Conservation (phyloP, 768 basidiomycete genomes). For the Xerocomellus intermedius region DNA sequence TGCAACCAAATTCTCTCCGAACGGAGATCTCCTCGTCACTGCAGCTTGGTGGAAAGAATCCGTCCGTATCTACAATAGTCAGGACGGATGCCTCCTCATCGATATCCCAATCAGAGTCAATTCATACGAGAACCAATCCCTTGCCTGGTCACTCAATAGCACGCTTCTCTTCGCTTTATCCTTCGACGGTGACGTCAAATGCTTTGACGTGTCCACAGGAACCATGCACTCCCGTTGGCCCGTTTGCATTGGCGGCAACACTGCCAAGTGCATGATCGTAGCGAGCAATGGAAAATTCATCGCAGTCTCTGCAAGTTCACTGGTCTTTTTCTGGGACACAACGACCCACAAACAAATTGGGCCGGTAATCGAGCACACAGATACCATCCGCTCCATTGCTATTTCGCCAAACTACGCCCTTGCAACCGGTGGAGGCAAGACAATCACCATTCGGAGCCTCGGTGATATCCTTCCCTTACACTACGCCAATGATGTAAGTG, state of each 20-base stretch:
- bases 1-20: constrained; percentile 13
- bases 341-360: constrained; percentile 2
- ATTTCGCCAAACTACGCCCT: constrained; percentile 10
- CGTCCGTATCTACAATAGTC: constrained; percentile 10
- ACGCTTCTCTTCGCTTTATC: constrained; percentile 6
- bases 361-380: constrained; percentile 1
- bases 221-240: neutral
- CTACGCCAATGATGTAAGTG: constrained; percentile 9
- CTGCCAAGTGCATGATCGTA: constrained; percentile 4
- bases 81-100: constrained; percentile 4
- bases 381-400: constrained; percentile 2
- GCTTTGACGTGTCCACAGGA: constrained; percentile 1
- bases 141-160: constrained; percentile 7
- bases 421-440: constrained; percentile 2
- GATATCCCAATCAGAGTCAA: constrained; percentile 7
- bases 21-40: constrained; percentile 9
- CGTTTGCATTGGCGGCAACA: neutral
- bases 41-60: constrained; percentile 15
- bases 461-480: constrained; percentile 2
- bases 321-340: constrained; percentile 12
- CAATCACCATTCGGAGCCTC: constrained; percentile 1
- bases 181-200: constrained; percentile 7
- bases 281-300: constrained; percentile 12
- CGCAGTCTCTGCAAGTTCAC: neutral
- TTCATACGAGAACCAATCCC: constrained; percentile 12